Percentiles rank a stretch among this genome's conserved stretches.
Evolutionary conservation across 768 basidiomycete species (phyloP).

Genomic region (Crassisporium funariophilum): DNA sequence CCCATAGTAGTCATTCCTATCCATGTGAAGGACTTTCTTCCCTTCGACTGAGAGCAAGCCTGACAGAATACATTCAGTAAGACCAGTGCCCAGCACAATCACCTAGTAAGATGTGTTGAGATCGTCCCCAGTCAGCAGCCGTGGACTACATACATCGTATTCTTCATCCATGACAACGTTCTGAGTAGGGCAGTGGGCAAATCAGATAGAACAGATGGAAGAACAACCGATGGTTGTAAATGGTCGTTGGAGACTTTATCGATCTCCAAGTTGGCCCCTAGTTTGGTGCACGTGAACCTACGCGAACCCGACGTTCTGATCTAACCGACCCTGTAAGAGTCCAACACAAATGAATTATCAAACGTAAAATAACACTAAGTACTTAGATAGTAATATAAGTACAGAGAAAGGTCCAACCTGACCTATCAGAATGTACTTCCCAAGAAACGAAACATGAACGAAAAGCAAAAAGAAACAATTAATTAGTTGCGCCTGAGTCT

Average conservation of each 20-base stretch:
- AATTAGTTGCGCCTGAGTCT: neutral
- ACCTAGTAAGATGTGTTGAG: slow-evolving; percentile 48
- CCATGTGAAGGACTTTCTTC: slow-evolving; percentile 99
- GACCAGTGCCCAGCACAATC: slow-evolving; percentile 92
- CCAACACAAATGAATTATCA: neutral
- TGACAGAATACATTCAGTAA: slow-evolving; percentile 98
- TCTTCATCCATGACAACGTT: slow-evolving; percentile 89
- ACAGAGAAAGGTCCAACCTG: neutral
- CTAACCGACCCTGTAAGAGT: neutral
- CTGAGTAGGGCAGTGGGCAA: slow-evolving; percentile 24
- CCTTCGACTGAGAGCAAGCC: slow-evolving; percentile 98
- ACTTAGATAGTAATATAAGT: slow-evolving; percentile 5
- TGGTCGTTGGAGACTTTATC: slow-evolving; percentile 21
- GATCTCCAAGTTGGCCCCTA: slow-evolving; percentile 20
- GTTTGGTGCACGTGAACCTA: slow-evolving; percentile 23
- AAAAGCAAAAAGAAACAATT: neutral
- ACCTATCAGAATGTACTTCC: neutral
- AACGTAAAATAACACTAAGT: neutral
- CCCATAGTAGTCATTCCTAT: slow-evolving; percentile 98
- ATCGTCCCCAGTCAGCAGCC: slow-evolving; percentile 15
- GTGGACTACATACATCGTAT: slow-evolving; percentile 74
- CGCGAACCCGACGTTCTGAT: too few species aligned
- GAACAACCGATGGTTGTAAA: slow-evolving; percentile 17
- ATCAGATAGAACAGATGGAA: slow-evolving; percentile 13
- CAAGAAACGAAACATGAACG: slow-evolving; percentile 1